A percentile compares a stretch with the other conserved stretches of the same genome.
phyloP scores from a whole-genome alignment of 2,329 filamentous ascomycete genomes.

The Scytalidium lignicola region DNA sequence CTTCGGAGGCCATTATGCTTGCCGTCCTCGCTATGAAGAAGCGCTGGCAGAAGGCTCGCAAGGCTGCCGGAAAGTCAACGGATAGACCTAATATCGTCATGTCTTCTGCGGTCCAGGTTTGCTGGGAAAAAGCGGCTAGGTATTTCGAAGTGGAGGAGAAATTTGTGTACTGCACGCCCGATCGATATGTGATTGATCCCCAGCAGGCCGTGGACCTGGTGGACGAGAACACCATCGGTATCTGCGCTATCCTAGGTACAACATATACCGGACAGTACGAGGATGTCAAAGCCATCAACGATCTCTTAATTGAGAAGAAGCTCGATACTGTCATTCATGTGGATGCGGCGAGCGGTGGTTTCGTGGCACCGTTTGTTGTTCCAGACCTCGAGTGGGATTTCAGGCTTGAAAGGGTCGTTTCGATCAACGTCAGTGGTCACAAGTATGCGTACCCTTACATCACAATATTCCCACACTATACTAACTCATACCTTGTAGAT shows the following conservation, averaged over 20 bases:
- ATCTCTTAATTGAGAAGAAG: constrained; percentile 68
- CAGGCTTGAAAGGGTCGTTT: constrained; percentile 79
- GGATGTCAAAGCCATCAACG: constrained; percentile 87
- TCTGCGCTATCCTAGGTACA: constrained; percentile 84
- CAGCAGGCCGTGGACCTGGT: constrained; percentile 54
- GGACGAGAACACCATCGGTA: constrained; percentile 77
- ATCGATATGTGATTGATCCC: constrained; percentile 60
- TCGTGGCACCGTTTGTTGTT: constrained; percentile 86
- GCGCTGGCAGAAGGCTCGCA: constrained; percentile 82
- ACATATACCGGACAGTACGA: constrained; percentile 97
- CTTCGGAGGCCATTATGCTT: constrained; percentile 84
- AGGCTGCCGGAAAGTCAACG: constrained; percentile 73
- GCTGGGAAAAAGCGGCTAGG: constrained; percentile 88
- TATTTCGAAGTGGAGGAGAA: constrained; percentile 95
- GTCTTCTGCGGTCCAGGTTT: constrained; percentile 93
- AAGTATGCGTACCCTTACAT: constrained; percentile 54
- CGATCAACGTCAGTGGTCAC: constrained; percentile 92
- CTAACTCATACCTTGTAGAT: constrained; percentile 53
- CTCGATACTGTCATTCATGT: constrained; percentile 88
- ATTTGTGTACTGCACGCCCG: constrained; percentile 59
- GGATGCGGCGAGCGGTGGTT: constrained; percentile 86
- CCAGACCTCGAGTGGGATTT: constrained; percentile 90
- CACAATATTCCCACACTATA: not conserved
- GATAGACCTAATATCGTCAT: constrained; percentile 89
- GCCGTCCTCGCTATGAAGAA: constrained; percentile 89